Evolutionary conservation across 2,329 filamentous ascomycete species (phyloP).

Genomic region (Colletotrichum australisinense): DNA sequence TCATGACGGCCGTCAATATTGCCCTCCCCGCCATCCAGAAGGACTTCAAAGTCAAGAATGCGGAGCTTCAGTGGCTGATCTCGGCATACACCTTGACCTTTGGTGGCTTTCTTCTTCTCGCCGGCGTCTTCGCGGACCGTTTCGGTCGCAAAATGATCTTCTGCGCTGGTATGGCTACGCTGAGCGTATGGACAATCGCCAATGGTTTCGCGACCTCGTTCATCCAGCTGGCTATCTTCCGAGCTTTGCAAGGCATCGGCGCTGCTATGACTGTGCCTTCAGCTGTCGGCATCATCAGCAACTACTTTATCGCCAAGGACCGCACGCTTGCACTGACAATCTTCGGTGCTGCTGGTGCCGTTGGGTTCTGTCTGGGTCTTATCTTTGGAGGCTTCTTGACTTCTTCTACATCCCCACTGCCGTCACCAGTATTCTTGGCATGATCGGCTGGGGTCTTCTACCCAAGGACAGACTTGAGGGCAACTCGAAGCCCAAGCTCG

Average conservation of each 20-base stretch:
- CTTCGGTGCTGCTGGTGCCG: conserved; percentile 26
- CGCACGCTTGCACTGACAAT: conserved; percentile 24
- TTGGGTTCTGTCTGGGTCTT: conserved; percentile 23
- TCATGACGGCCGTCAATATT: conserved; percentile 25
- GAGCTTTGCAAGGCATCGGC: conserved; percentile 23
- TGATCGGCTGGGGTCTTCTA: conserved; percentile 47
- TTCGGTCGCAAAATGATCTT: conserved; percentile 33
- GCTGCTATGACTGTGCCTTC: conserved; percentile 86
- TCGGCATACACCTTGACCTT: conserved; percentile 32
- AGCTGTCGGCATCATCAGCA: conserved; percentile 71
- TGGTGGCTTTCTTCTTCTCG: conserved; percentile 22
- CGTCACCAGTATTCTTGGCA: conserved; percentile 53
- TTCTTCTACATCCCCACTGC: conserved; percentile 25
- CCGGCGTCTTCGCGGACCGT: conserved; percentile 23
- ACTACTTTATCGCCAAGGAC: conserved; percentile 27
- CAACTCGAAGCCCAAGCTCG: conserved; percentile 48
- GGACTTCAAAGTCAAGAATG: conserved; percentile 19
- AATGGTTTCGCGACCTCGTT: conserved; percentile 21
- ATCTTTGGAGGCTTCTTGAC: conserved; percentile 28
- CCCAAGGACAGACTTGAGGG: conserved; percentile 50
- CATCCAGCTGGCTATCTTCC: conserved; percentile 28
- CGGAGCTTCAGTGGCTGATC: conserved; percentile 27
- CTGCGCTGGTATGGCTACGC: conserved; percentile 24
- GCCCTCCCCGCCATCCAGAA: conserved; percentile 24
- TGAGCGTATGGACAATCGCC: conserved; percentile 27